Base-by-base conservation (phyloP, 164 flowering plant genomes). In the Vitis riparia region DNA sequence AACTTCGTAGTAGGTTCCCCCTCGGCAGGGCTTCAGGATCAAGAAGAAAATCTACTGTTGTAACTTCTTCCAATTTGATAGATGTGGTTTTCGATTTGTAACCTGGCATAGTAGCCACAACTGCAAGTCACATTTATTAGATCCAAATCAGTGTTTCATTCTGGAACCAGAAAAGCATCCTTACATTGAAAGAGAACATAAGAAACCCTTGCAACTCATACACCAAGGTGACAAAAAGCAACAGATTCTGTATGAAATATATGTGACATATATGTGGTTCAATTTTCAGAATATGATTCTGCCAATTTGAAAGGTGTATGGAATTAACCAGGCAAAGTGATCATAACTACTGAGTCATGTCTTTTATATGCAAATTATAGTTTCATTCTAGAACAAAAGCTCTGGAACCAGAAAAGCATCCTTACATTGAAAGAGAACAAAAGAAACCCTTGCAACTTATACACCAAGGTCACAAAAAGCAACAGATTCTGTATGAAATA, bases 11-110 rank as follows among this genome's bases (percentile, higher is more conserved):
- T 59, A 55, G 65, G 32, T 71, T 76, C 17, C 61, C 73, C 47
- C 17, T 59, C 12, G 29, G 9, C 19, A 51, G 65, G 19, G 69
- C 78, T 67, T 80, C 83, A 48, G 88, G 90, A 55, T 85, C 91
- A 13, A 94, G 89, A 78, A 92, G 63, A 66, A 94, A 94, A 77
- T 92, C 98, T 27, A 85, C 76, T 0, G 80, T 83, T 62, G 62
- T 75, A 13, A 91, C 86, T 58, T 87, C 86, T 68, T 83, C 90
- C 64, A 92, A 63, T 75, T 78, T 66, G 63, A 91, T 82, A 15
- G 51, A 55, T 23, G 97, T 86, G 44, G 75, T 73, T 78, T 87
- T 91, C 13, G 91, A 69, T 71, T 79, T 78, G 83, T 90, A 91
- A 53, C 98, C 98, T 11, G 94, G 89, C 84, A 84, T 80, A 29